These are phyloP conservation scores for Marsdenia floribunda DNA, from an alignment of 257 asterid genomes.

Conservation along the genomic window DNA sequence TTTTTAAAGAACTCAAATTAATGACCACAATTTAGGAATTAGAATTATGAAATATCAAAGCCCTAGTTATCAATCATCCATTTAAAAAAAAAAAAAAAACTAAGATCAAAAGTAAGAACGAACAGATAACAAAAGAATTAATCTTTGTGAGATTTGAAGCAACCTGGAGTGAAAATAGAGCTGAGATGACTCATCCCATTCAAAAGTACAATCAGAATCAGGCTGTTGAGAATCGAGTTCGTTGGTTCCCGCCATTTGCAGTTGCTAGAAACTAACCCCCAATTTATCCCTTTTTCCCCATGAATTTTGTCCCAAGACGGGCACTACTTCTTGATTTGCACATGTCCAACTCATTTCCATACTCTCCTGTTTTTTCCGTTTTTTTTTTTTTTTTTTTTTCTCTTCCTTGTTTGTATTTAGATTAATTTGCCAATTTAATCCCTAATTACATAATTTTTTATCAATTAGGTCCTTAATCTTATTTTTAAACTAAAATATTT, in stretches of 20 bases:
- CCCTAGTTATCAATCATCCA: slow-evolving; percentile 11
- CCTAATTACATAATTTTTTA: no score
- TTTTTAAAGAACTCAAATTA: neutral
- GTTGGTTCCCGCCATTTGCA: slow-evolving; percentile 49
- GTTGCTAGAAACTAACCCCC: neutral
- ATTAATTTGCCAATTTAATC: no score
- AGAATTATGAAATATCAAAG: neutral
- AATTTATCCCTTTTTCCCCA: neutral
- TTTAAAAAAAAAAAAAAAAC: neutral
- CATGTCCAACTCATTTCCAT: no score
- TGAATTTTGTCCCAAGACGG: neutral
- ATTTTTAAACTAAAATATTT: no score
- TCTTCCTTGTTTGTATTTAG: no score
- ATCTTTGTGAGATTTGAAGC: neutral
- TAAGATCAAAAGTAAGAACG: neutral
- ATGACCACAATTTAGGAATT: neutral
- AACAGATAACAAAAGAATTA: neutral
- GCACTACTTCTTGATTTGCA: neutral
- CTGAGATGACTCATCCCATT: slow-evolving; percentile 81
- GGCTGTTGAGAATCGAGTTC: slow-evolving; percentile 6
- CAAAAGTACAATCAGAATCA: slow-evolving; percentile 36
- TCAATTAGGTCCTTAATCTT: no score
- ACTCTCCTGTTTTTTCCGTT: no score
- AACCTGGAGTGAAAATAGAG: slow-evolving; percentile 91
- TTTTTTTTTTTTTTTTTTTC: no score